Evolutionary conservation across 345 rosid genomes (phyloP).

Genomic region (Corymbia maculata): DNA sequence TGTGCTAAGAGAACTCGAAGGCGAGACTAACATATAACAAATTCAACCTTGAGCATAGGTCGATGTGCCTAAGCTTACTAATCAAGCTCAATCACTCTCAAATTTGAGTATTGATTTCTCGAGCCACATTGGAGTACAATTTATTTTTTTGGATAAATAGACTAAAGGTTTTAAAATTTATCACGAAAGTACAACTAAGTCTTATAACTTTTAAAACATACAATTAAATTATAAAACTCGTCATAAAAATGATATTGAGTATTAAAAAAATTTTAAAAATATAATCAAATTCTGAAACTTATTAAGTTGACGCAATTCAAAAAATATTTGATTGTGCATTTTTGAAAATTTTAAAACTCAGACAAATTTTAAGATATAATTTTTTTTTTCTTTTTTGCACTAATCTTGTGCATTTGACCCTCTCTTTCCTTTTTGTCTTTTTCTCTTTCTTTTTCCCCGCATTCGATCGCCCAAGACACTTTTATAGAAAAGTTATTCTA

Average conservation of each 20-base stretch:
- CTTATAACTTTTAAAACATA: too few relatives aligned
- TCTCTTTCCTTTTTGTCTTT: background rate
- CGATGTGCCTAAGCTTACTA: background rate
- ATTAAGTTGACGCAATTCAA: too few relatives aligned
- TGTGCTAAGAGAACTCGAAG: background rate
- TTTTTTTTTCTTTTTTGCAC: background rate
- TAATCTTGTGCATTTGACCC: background rate
- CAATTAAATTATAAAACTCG: too few relatives aligned
- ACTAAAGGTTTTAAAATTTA: fast-evolving
- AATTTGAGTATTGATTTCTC: background rate
- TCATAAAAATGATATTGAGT: too few relatives aligned
- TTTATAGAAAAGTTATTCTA: background rate
- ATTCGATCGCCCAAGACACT: background rate
- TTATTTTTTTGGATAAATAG: background rate
- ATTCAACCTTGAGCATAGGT: background rate
- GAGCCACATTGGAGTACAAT: background rate
- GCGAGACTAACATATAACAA: background rate
- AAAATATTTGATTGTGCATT: too few relatives aligned
- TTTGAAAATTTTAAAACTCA: too few relatives aligned
- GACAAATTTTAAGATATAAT: too few relatives aligned
- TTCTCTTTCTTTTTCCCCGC: background rate
- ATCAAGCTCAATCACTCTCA: background rate
- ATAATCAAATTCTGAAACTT: too few relatives aligned
- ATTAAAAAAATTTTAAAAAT: too few relatives aligned
- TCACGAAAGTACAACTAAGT: too few relatives aligned